These are phyloP conservation scores for Cephalotrichum gorgonifer DNA, from an alignment of 2,329 filamentous ascomycete species.

Conservation along the genomic window DNA sequence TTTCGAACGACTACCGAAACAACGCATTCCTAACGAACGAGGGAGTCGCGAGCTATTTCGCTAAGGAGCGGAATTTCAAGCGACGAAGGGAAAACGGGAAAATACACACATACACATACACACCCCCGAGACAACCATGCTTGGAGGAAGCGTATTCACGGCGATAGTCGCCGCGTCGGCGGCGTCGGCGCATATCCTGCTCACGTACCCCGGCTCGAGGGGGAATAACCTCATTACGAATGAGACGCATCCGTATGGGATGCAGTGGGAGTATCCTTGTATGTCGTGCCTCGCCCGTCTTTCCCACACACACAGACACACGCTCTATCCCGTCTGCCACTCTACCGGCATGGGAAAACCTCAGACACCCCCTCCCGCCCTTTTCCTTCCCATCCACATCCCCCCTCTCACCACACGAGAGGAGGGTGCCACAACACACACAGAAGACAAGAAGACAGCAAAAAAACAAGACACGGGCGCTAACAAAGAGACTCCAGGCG, in stretches of 20 bases:
- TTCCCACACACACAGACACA: background rate
- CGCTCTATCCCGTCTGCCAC: background rate
- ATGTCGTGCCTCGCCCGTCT: slow-evolving; percentile 26
- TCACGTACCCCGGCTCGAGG: slow-evolving; percentile 79
- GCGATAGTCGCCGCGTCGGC: slow-evolving; percentile 34
- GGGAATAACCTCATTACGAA: slow-evolving; percentile 79
- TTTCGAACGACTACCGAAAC: too few species aligned
- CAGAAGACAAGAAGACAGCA: background rate
- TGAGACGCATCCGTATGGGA: slow-evolving; percentile 71
- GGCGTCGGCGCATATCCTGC: slow-evolving; percentile 63
- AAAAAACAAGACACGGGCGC: background rate
- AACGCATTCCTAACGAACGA: too few species aligned
- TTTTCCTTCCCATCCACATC: background rate
- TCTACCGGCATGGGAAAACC: too few species aligned
- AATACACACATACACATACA: background rate
- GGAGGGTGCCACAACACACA: background rate
- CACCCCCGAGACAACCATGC: too few species aligned
- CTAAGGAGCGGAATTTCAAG: background rate
- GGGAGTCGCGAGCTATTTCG: background rate
- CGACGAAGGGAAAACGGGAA: background rate
- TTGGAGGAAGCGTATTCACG: slow-evolving; percentile 18
- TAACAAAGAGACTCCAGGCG: slow-evolving; percentile 47
- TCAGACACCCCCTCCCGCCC: background rate
- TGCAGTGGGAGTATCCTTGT: slow-evolving; percentile 97
- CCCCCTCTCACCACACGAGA: background rate